Conservation (phyloP, 805 yeast species). For the Yamadazyma philogaea region DNA sequence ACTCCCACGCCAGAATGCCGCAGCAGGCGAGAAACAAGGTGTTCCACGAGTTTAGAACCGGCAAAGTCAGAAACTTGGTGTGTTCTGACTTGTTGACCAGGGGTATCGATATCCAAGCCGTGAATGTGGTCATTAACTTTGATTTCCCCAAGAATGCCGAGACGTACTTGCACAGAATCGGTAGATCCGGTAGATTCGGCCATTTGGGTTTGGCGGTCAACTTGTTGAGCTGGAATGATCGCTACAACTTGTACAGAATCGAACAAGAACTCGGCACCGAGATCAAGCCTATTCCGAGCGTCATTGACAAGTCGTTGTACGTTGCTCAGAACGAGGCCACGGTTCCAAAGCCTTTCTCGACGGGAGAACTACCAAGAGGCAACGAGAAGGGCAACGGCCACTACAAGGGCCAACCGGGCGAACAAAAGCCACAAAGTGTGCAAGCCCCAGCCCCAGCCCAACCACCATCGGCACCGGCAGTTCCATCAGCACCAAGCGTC, state of each 20-base stretch:
- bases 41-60: constrained; percentile 97
- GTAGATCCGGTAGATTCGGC: constrained; percentile 98
- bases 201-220: constrained; percentile 97
- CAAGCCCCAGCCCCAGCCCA: constrained; percentile 13
- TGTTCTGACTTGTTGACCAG: constrained; percentile 95
- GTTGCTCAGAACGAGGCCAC: constrained; percentile 75
- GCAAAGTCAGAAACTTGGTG: constrained; percentile 93
- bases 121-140: constrained; percentile 94
- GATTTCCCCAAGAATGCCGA: constrained; percentile 99
- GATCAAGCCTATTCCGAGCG: constrained; percentile 94
- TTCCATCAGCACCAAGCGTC: constrained; percentile 7
- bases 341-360: constrained; percentile 87
- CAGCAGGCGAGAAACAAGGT: constrained; percentile 96
- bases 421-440: constrained; percentile 9
- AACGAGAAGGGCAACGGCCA: constrained; percentile 36
- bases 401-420: constrained; percentile 45
- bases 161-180: constrained; percentile 95
- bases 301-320: constrained; percentile 82
- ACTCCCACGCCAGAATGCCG: constrained; percentile 96
- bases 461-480: constrained; percentile 1
- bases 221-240: constrained; percentile 93
- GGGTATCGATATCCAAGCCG: constrained; percentile 99
- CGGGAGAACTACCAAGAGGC: constrained; percentile 54
- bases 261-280: constrained; percentile 98
- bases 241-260: constrained; percentile 88